phyloP scores from a whole-genome alignment of 1,284 basidiomycete species.

The Fomitopsis schrenkii region DNA sequence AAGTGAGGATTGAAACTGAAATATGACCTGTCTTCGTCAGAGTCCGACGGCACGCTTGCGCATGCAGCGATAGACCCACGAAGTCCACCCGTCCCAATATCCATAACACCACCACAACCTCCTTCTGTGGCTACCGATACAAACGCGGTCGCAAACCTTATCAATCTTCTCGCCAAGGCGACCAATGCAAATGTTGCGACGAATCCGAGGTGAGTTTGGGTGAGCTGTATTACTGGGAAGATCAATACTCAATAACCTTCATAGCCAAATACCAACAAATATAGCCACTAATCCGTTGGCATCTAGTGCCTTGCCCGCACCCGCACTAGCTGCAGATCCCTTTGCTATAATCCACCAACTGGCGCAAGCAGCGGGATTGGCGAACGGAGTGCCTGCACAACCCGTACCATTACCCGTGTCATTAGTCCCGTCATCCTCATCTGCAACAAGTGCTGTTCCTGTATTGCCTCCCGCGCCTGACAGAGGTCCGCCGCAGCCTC shows the following conservation, averaged over 20 bases:
- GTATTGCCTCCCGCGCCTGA: slow-evolving; percentile 25
- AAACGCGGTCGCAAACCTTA: slow-evolving; percentile 52
- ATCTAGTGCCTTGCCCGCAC: slow-evolving; percentile 23
- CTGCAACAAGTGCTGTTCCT: slow-evolving; percentile 27
- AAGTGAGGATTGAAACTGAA: slow-evolving; percentile 67
- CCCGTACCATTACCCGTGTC: slow-evolving; percentile 27
- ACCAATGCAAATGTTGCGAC: slow-evolving; percentile 28
- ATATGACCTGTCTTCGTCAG: slow-evolving; percentile 58
- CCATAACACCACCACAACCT: slow-evolving; percentile 18
- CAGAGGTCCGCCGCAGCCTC: slow-evolving; percentile 30
- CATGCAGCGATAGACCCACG: slow-evolving; percentile 39
- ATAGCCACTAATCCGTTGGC: slow-evolving; percentile 20
- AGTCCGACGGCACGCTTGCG: slow-evolving; percentile 44
- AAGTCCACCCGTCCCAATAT: slow-evolving; percentile 23
- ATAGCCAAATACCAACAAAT: slow-evolving; percentile 65
- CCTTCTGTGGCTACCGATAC: slow-evolving; percentile 27
- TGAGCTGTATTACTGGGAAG: not conserved
- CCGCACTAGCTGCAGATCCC: slow-evolving; percentile 49
- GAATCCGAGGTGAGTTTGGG: slow-evolving; percentile 20
- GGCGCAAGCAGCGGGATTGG: slow-evolving; percentile 51
- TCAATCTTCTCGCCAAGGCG: slow-evolving; percentile 66
- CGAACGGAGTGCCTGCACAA: slow-evolving; percentile 30
- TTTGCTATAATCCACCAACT: slow-evolving; percentile 71
- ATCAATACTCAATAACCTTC: slow-evolving; percentile 13
- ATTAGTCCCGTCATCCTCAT: slow-evolving; percentile 28